These are phyloP conservation scores for Exophiala lecanii-corni DNA, from an alignment of 2,329 filamentous ascomycete genomes.

Conservation along the genomic window DNA sequence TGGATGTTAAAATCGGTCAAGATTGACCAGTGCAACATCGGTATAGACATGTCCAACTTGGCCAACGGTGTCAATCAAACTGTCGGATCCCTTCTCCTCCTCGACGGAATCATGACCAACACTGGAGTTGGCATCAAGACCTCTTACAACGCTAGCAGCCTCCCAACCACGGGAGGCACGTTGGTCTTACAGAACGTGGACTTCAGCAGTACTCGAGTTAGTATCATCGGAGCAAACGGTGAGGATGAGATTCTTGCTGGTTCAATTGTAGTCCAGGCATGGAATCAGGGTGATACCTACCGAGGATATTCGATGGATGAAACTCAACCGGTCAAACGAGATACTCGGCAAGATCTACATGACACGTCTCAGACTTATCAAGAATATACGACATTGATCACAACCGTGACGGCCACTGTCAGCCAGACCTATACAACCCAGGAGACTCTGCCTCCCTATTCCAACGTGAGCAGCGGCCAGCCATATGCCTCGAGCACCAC, in stretches of 20 bases:
- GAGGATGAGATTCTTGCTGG: constrained; percentile 58
- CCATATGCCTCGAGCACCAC: constrained; percentile 3
- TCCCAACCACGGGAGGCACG: constrained; percentile 69
- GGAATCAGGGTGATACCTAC: constrained; percentile 76
- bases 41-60: constrained; percentile 68
- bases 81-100: constrained; percentile 77
- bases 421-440: constrained; percentile 10
- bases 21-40: constrained; percentile 70
- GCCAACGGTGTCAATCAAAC: constrained; percentile 58
- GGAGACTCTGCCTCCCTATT: constrained; percentile 8
- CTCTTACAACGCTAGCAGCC: constrained; percentile 60
- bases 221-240: constrained; percentile 58
- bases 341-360: constrained; percentile 8
- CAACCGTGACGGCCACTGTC: constrained; percentile 7
- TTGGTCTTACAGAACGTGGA: constrained; percentile 88
- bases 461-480: constrained; percentile 3
- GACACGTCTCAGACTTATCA: constrained; percentile 11
- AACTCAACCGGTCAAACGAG: constrained; percentile 11
- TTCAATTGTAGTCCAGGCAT: constrained; percentile 64
- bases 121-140: constrained; percentile 74
- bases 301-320: constrained; percentile 1
- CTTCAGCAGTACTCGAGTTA: constrained; percentile 64
- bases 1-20: constrained; percentile 74
- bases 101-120: constrained; percentile 75
- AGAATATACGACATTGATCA: constrained; percentile 16